Percentiles rank a stretch among this genome's conserved stretches.
Conservation (phyloP, 2,329 filamentous ascomycete genomes). For the Tolypocladium amazonense region DNA sequence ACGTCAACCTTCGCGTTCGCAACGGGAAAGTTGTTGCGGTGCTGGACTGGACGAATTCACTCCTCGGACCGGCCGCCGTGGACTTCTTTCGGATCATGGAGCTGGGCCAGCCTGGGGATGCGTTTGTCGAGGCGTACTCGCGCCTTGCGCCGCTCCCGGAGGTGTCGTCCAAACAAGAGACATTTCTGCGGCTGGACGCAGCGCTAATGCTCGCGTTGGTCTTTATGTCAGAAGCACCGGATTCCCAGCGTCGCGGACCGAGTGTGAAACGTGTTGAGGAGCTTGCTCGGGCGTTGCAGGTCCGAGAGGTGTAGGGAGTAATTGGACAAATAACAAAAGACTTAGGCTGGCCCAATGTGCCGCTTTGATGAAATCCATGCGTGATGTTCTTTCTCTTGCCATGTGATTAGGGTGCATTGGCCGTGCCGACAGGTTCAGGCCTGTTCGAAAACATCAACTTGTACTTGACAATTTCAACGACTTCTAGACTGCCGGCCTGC, state of each 20-base stretch:
- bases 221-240: slow-evolving; percentile 9
- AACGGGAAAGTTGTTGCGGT: slow-evolving; percentile 3
- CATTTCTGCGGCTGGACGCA: slow-evolving; percentile 7
- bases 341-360: background rate
- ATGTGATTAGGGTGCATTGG: slow-evolving; percentile 2
- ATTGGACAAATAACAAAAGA: background rate
- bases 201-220: slow-evolving; percentile 9
- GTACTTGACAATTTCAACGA: slow-evolving; percentile 78
- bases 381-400: background rate
- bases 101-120: background rate
- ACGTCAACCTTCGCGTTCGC: slow-evolving; percentile 5
- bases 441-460: slow-evolving; percentile 78
- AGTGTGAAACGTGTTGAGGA: slow-evolving; percentile 6
- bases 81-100: slow-evolving; percentile 8
- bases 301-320: background rate
- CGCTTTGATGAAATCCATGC: background rate
- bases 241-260: slow-evolving; percentile 1
- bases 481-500: slow-evolving; percentile 51
- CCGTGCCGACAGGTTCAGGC: slow-evolving; percentile 69
- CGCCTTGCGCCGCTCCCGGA: background rate
- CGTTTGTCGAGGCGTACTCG: slow-evolving; percentile 6
- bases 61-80: slow-evolving; percentile 5
- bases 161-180: slow-evolving; percentile 3
- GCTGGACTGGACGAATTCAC: slow-evolving; percentile 8
- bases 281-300: slow-evolving; percentile 1